Base-by-base conservation (phyloP, 129 eudicot species). In the Mikania micrantha region DNA sequence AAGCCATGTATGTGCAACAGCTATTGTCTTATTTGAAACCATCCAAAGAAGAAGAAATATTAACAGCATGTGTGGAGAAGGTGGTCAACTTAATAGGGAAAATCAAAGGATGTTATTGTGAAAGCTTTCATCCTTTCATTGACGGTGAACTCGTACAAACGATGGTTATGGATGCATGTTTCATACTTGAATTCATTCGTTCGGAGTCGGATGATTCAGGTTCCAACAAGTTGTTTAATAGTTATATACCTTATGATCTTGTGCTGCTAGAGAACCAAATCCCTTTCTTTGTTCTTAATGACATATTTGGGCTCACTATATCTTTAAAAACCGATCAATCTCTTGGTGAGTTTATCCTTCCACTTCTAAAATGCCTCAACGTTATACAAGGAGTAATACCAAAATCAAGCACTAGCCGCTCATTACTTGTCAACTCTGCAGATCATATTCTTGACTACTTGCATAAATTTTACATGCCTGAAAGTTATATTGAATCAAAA, bases 191-290 rank as follows among this genome's bases (percentile, higher is more conserved):
- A 41, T 35, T 66, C 60, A 52, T 52, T 7, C 69, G 9, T 27
- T 28, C 25, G 5, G 3, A 2, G 1, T 5, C 4, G 13, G 11
- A 39, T 10, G 17, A 19, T 19, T 49, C 57, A 20, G 25, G 53
- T 4, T 9, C 28, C 0, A 11, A 8, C 19, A 21, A 1, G 60
- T 27, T 6, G 28, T 17, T 9, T 9, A 21, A 24, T 21, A 47
- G 5, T 1, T 70, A 34, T 31, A 68, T 17, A 21, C 24, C 8
- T 35, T 52, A 52, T 21, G 31, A 70, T 15, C 36, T 77, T 27
- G 15, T 77, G 11, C 27, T 77, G 4, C 31, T 77, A 13, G 81
- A 77, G 47, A 77, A 77, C 32, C 81, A 77, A 9, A 48, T 76
- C 10, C 80, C 75, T 6, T 76, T 69, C 44, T 69, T 60, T 38